Percentiles rank a stretch among this genome's conserved stretches.
Conservation (phyloP, 139 green algal species). For the Desmodesmus armatus region DNA sequence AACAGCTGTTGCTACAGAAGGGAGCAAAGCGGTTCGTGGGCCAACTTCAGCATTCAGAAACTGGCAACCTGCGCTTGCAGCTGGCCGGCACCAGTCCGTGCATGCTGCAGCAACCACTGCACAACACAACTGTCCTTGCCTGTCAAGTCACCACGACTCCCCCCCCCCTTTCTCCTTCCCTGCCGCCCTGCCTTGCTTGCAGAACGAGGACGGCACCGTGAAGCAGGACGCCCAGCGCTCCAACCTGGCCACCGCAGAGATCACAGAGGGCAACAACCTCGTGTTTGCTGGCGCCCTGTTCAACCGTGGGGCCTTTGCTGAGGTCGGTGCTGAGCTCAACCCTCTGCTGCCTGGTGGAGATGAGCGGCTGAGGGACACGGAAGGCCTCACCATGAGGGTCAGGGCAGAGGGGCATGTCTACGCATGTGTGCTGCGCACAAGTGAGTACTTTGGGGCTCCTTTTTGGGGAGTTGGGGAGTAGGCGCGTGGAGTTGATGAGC, state of each 20-base stretch:
- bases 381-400: conserved; percentile 87
- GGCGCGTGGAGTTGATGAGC: too few species aligned
- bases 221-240: conserved; percentile 19
- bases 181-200: too few species aligned
- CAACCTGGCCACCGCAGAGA: conserved; percentile 57
- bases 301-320: conserved; percentile 66
- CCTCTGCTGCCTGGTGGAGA: conserved; percentile 60
- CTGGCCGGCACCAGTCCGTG: too few species aligned
- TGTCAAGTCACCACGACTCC: too few species aligned
- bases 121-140: too few species aligned
- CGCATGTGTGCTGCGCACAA: conserved; percentile 71
- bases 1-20: too few species aligned
- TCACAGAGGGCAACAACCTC: conserved; percentile 72
- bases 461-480: background rate
- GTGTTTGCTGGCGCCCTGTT: conserved; percentile 78
- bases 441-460: background rate
- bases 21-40: too few species aligned
- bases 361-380: conserved; percentile 65
- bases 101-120: too few species aligned
- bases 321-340: conserved; percentile 64
- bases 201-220: conserved; percentile 39
- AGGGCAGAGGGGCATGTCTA: conserved; percentile 90
- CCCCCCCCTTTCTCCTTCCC: too few species aligned
- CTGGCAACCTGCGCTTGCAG: too few species aligned
- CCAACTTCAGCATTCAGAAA: too few species aligned